Conservation (phyloP, 352 stramenopile species). For the Thalassiosira mediterranea region DNA sequence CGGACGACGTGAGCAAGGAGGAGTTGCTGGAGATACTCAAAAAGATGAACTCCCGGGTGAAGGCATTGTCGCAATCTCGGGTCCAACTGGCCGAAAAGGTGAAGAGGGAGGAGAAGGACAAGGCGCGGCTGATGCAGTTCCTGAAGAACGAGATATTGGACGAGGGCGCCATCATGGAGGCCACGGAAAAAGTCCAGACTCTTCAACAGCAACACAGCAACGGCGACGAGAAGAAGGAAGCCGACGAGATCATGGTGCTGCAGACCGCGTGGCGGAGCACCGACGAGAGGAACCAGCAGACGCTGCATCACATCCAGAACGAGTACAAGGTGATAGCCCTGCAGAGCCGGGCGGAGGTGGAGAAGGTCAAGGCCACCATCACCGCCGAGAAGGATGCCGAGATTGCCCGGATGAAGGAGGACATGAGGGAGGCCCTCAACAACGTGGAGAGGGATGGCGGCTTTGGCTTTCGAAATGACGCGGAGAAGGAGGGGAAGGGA, state of each 20-base stretch:
- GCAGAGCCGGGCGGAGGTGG: conserved; percentile 55
- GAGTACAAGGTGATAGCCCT: conserved; percentile 67
- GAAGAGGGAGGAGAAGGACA: conserved; percentile 61
- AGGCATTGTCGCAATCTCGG: conserved; percentile 58
- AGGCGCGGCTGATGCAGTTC: conserved; percentile 61
- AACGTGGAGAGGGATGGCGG: conserved; percentile 42
- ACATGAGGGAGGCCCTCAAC: conserved; percentile 53
- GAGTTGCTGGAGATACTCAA: conserved; percentile 80
- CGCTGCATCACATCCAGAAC: conserved; percentile 67
- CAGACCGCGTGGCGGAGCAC: conserved; percentile 61
- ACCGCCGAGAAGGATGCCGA: conserved; percentile 50
- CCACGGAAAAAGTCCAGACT: conserved; percentile 29
- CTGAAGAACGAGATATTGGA: conserved; percentile 74
- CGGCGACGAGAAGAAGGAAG: conserved; percentile 16
- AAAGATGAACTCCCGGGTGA: conserved; percentile 84
- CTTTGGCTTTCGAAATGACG: conserved; percentile 16
- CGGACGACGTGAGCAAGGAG: conserved; percentile 66
- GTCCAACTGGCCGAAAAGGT: conserved; percentile 69
- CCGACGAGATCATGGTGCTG: conserved; percentile 60
- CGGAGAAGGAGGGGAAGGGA: conserved; percentile 5
- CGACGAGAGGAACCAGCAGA: conserved; percentile 66
- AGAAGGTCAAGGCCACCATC: conserved; percentile 43
- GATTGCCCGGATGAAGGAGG: conserved; percentile 48
- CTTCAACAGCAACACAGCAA: conserved; percentile 7
- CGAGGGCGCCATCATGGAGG: conserved; percentile 44